Conservation (phyloP, 768 basidiomycete species). For the Hirschioporus abietinus region DNA sequence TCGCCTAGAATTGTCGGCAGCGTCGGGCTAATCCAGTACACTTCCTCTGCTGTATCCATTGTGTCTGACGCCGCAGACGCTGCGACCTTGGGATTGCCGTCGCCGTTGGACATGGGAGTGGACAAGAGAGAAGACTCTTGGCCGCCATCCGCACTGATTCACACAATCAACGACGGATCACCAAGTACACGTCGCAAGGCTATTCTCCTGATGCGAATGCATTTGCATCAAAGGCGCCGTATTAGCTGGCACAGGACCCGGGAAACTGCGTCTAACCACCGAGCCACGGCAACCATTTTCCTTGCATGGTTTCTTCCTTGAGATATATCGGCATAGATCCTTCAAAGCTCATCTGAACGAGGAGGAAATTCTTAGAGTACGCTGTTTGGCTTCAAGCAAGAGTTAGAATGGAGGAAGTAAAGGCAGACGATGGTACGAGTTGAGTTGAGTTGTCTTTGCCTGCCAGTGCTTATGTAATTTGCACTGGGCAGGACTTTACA, state of each 20-base stretch:
- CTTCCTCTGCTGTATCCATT: not conserved
- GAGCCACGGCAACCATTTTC: not conserved
- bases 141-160: not conserved
- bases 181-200: not conserved
- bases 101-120: not conserved
- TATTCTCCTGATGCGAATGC: not conserved
- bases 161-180: not conserved
- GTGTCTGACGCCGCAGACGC: not conserved
- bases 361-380: too few species aligned
- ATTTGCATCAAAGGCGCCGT: not conserved
- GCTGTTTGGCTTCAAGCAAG: too few species aligned
- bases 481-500: not conserved
- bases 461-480: too few species aligned
- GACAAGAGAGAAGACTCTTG: not conserved
- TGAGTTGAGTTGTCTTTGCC: too few species aligned
- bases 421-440: too few species aligned
- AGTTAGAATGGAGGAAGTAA: too few species aligned
- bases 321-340: too few species aligned
- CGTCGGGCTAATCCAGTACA: not conserved
- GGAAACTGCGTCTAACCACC: not conserved
- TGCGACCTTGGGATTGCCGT: not conserved
- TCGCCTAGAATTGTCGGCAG: not conserved
- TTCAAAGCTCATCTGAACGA: too few species aligned
- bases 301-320: too few species aligned
- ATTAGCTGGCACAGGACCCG: conserved; percentile 1